A percentile compares a stretch with the other conserved stretches of the same genome.
These are phyloP conservation scores for Coemansia furcata DNA, from an alignment of 192 early-diverging fungal genomes.

Conservation along the genomic window DNA sequence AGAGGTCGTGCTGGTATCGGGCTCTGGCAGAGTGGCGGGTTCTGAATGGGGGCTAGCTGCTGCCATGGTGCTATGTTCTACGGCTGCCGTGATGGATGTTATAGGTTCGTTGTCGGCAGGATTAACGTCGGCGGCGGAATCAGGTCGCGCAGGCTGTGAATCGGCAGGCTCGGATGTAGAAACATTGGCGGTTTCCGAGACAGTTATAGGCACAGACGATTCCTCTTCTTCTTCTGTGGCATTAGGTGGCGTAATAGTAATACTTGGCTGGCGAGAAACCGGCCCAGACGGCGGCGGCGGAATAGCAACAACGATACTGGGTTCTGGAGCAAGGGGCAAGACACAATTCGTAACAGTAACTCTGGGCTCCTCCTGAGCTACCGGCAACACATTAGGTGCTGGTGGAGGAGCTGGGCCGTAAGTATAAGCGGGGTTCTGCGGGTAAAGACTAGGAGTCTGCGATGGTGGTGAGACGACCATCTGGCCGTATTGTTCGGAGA, in stretches of 20 bases:
- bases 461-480: conserved; percentile 6
- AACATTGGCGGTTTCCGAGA: not conserved
- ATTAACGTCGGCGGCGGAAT: not conserved
- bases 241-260: no score
- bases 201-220: no score
- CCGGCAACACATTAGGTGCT: not conserved
- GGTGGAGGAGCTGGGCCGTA: not conserved
- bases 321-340: no score
- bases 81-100: not conserved
- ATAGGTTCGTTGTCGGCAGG: not conserved
- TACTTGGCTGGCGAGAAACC: no score
- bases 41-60: not conserved
- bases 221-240: no score
- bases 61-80: not conserved
- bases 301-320: no score
- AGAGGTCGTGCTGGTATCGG: no score
- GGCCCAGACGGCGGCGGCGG: no score
- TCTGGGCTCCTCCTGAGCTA: not conserved
- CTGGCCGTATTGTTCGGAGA: conserved; percentile 33
- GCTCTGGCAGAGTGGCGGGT: no score
- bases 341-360: no score
- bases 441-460: not conserved
- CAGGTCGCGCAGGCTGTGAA: not conserved
- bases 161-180: not conserved
- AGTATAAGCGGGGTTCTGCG: not conserved